Evolutionary conservation across 305 asterid genomes (phyloP), one percentile per base, ranked within the genome.

Genomic region (Fraxinus latifolia): DNA sequence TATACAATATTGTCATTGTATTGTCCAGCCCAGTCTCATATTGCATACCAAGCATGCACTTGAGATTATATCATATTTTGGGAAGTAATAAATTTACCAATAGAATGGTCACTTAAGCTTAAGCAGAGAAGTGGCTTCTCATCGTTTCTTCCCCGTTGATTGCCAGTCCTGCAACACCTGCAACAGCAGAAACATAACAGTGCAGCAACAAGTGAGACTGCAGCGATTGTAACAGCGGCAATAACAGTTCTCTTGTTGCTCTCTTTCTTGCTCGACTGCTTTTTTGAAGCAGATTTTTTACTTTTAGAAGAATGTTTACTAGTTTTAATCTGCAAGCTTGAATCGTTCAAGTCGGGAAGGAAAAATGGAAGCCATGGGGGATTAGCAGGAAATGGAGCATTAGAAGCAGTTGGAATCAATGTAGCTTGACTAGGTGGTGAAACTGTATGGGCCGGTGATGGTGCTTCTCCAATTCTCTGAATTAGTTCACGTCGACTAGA

Each of bases 101-200:
- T 79, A 82, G 92, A 87, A 74, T 89, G 82, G 79, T 89, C 91
- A 65, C 86, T 87, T 39, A 85, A 70, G 87, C 92, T 89, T 80
- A 89, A 83, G 82, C 89, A 86, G 81, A 89, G 90, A 84, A 89
- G 90, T 82, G 92, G 92, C 39, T 89, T 86, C 80, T 87, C 88
- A 14, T 89, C 92, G 47, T 89, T 87, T 79, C 76, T 77, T n/a
- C 88, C 82, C 65, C 62, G 37, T 75, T 82, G 72, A 67, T 85
- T 33, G 42, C 88, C 83, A 47, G 65, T n/a, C 77, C 87, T 44
- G 60, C 87, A 79, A 77, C 62, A 87, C 77, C 87, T 44, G 60
- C 87, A 79, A 77, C 62, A 87, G 82, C 88, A 86, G 32, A 86
- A 77, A 74, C 87, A 87, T 65, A 87, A 84, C 23, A 89, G 77